Percentiles rank a stretch among this genome's conserved stretches.
Evolutionary conservation across 352 stramenopile genomes (phyloP).

Genomic region (Globisporangium yorkense): DNA sequence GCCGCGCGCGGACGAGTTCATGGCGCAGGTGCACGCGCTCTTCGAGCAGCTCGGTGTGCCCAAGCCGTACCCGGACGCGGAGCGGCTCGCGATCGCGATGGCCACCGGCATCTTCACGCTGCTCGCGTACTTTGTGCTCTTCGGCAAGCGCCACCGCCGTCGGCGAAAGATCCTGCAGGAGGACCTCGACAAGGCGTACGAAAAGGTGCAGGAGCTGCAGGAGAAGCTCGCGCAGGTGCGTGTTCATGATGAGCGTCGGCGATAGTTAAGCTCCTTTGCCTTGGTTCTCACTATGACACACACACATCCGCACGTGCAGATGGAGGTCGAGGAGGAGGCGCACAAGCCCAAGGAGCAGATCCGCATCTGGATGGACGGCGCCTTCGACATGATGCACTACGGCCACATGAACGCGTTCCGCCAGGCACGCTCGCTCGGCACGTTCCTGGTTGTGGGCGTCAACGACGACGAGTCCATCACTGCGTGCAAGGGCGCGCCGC

Average conservation of each 20-base stretch:
- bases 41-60: constrained; percentile 67
- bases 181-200: constrained; percentile 69
- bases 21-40: constrained; percentile 61
- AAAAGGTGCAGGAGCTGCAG: constrained; percentile 81
- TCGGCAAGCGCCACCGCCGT: constrained; percentile 78
- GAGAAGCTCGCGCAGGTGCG: constrained; percentile 68
- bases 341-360: constrained; percentile 83
- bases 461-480: constrained; percentile 98
- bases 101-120: constrained; percentile 78
- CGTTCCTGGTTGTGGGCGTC: constrained; percentile 97
- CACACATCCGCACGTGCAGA: constrained; percentile 17
- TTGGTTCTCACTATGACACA: not conserved
- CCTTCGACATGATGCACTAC: constrained; percentile 99
- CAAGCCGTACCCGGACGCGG: constrained; percentile 81
- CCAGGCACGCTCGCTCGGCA: constrained; percentile 93
- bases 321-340: constrained; percentile 74
- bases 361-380: constrained; percentile 98
- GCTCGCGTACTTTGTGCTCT: constrained; percentile 85
- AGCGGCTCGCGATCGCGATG: constrained; percentile 77
- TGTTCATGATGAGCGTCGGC: too few relatives aligned
- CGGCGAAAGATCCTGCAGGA: constrained; percentile 60
- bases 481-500: constrained; percentile 92
- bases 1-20: constrained; percentile 54
- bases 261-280: too few relatives aligned
- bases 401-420: constrained; percentile 99